These are phyloP conservation scores for Bisporella sp. DNA, from an alignment of 2,329 filamentous ascomycete species.

Conservation along the genomic window DNA sequence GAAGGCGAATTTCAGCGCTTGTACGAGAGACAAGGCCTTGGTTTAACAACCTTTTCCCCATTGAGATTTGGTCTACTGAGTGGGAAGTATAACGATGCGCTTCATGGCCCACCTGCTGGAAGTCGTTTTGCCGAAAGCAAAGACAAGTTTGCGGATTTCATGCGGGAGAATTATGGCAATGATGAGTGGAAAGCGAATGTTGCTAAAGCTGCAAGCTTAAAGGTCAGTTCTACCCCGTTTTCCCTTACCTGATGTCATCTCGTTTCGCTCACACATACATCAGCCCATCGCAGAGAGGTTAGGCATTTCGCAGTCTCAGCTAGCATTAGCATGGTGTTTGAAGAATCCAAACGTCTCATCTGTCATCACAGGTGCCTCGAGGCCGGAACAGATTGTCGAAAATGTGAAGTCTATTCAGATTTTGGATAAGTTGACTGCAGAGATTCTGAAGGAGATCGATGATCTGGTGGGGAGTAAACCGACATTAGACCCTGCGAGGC, in stretches of 20 bases:
- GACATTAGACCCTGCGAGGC: not conserved
- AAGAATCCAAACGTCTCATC: conserved; percentile 45
- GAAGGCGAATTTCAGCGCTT: conserved; percentile 52
- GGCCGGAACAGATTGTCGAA: conserved; percentile 43
- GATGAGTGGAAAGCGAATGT: conserved; percentile 25
- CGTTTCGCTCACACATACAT: no score
- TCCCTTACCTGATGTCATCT: no score
- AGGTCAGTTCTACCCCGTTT: conserved; percentile 21
- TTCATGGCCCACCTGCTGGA: conserved; percentile 38
- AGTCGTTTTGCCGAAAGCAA: conserved; percentile 47
- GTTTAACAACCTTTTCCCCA: conserved; percentile 54
- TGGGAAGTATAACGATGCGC: conserved; percentile 57
- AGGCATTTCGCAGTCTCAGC: conserved; percentile 42
- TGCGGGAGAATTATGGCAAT: conserved; percentile 31
- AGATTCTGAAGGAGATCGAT: conserved; percentile 44
- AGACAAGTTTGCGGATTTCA: conserved; percentile 34
- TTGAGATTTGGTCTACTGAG: conserved; percentile 50
- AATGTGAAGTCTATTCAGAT: conserved; percentile 39
- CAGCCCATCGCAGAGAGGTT: conserved; percentile 49
- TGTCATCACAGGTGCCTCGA: conserved; percentile 45
- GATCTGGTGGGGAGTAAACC: conserved; percentile 31
- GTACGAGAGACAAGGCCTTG: conserved; percentile 49
- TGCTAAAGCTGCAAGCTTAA: conserved; percentile 35
- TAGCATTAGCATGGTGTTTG: conserved; percentile 45
- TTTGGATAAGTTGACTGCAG: conserved; percentile 40